These are phyloP conservation scores for Calycina herbarum DNA, from an alignment of 2,329 filamentous ascomycete species.

Conservation along the genomic window DNA sequence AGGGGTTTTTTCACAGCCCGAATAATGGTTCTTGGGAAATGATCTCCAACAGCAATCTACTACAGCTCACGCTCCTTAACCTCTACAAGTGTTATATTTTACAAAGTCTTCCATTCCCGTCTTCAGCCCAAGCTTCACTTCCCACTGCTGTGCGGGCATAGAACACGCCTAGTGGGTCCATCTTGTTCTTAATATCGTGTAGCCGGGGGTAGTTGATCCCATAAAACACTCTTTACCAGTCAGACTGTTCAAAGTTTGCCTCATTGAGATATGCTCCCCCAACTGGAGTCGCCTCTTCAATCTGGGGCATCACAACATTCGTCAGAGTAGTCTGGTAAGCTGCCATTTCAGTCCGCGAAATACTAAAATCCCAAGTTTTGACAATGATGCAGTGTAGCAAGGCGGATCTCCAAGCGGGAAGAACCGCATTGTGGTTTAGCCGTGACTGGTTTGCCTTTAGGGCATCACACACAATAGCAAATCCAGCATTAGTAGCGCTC, in stretches of 20 bases:
- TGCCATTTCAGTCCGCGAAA: slow-evolving; percentile 33
- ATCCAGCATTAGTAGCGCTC: background rate
- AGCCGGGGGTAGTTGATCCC: slow-evolving; percentile 48
- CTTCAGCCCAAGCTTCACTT: background rate
- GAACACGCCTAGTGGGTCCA: background rate
- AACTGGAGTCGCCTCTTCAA: slow-evolving; percentile 43
- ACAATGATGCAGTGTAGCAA: background rate
- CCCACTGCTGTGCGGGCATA: background rate
- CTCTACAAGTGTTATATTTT: background rate
- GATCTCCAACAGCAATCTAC: background rate
- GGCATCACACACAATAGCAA: background rate
- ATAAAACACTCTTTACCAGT: slow-evolving; percentile 48
- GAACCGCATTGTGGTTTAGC: background rate
- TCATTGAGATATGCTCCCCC: slow-evolving; percentile 53
- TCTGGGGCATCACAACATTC: slow-evolving; percentile 35
- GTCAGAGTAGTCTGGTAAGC: slow-evolving; percentile 36
- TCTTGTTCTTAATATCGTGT: slow-evolving; percentile 18
- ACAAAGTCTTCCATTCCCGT: background rate
- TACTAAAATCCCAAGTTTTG: slow-evolving; percentile 39
- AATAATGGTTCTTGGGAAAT: background rate
- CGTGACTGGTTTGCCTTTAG: background rate
- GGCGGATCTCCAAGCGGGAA: background rate
- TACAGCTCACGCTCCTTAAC: background rate
- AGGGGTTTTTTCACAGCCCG: background rate
- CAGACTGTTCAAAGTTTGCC: slow-evolving; percentile 46